Base-by-base conservation (phyloP, 2,329 filamentous ascomycete species). In the Domatiomyces globalis region DNA sequence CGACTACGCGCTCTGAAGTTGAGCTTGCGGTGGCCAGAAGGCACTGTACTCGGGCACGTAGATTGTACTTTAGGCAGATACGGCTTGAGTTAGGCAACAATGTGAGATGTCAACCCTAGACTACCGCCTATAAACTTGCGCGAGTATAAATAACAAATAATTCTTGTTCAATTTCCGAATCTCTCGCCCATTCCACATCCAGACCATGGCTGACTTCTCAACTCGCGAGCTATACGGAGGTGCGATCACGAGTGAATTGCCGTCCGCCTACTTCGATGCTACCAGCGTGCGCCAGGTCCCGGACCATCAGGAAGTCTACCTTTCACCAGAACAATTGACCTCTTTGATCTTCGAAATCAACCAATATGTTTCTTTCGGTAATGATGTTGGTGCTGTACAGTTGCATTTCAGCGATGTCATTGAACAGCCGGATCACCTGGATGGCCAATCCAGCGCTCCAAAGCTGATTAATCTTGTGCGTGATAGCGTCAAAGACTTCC, bases 341-440 rank as follows among this genome's bases (percentile, higher is more conserved):
- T 88, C 79, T 69, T 81, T 95, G 65, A 89, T 95, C 61, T 78
- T 95, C 67, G 90, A 96, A 62, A 87, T 96, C 63, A 84, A 85
- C 50, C 84, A 95, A 71, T 84, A 85, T 51, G 83, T 94, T 19
- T 77, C 63, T 5, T 54, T 9, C 5, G 20, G 12, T 5, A 29
- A 27, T 33, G 60, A 49, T 43, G 25, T 33, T 22, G 53, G 51
- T 20, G 58, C 58, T 18, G 52, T 57, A 4, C 67, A 73, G 56
- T 70, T 68, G 57, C 75, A 78, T 59, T 68, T 77, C 47, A 58
- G 63, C 2, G 74, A 77, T 54, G 65, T 76, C 18, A 66, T 73
- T 29, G 58, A 61, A 4, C 56, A 62, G 61, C 49, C 64, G 62
- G 57, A 60, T 51, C 22, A 53, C 44, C 47, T 60, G 25, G 44